Base-by-base conservation (phyloP, 257 asterid species). In the Jacaranda copaia region DNA sequence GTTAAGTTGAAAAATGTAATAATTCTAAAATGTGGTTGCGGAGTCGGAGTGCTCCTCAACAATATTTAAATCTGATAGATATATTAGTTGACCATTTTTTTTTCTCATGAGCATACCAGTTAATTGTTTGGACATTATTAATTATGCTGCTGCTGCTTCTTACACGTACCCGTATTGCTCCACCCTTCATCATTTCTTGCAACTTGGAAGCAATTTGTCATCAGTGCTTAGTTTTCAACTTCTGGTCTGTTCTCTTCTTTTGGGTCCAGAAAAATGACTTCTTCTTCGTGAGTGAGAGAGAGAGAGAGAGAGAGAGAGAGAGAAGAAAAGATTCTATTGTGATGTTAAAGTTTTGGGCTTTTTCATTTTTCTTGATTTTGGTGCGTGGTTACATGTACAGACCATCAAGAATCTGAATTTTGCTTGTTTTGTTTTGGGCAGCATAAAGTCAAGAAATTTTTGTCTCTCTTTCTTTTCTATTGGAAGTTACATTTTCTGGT, bases 181-280 rank as follows among this genome's bases (percentile, higher is more conserved):
- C 12, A 18, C 16, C 65, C 46, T 35, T 36, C 65, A 67, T 67
- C 73, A 40, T 51, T 74, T 59, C 13, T 18, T 72, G 46, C 61
- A 58, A 57, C 73, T 80, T 53, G 18, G 52, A 64, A 63, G 77
- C 82, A 72, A 61, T 8, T 19, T 55, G 10, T 48, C 60, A 51
- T 51, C 76, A 60, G 12, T 67, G 32, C 65, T 75, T 9, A 46
- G 14, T 45, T 62, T 51, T 39, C 45, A 51, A 8, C 73, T 25
- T 52, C 38, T 45, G 58, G 43, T 14, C 51, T 53, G 64, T 67
- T 32, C 68, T 43, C 6, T n/a, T 10, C 18, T 20, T 68, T 32
- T 66, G 19, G 67, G 35, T 5, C 36, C 56, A 42, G 32, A 4
- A 42, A 51, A 35, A 67, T 51, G 57, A 40, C 19, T 60, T 19